Evolutionary conservation across 139 green algal genomes (phyloP).

Genomic region (Chlorokybus atmophyticus): DNA sequence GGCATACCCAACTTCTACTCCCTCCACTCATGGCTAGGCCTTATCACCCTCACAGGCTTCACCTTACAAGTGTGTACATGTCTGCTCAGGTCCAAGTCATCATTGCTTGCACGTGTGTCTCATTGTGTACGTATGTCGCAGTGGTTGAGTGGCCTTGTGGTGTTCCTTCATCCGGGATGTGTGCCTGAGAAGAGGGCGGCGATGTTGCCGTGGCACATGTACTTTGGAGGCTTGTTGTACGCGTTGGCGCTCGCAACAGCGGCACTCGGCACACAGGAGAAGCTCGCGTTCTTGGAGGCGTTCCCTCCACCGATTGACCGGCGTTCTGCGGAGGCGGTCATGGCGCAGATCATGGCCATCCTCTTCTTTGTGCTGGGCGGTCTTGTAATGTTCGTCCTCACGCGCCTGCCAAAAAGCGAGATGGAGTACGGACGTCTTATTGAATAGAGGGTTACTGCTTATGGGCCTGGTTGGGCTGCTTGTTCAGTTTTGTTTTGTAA

Average conservation of each 20-base stretch:
- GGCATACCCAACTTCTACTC: constrained; percentile 26
- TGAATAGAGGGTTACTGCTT: too few species aligned
- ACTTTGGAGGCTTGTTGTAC: constrained; percentile 21
- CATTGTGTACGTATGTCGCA: constrained; percentile 9
- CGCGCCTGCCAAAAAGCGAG: too few species aligned
- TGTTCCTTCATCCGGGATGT: constrained; percentile 18
- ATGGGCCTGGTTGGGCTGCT: too few species aligned
- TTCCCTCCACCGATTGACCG: too few species aligned
- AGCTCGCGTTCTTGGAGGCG: constrained; percentile 23
- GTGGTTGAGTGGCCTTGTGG: constrained; percentile 19
- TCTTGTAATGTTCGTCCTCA: too few species aligned
- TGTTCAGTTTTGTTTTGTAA: too few species aligned
- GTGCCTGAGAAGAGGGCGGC: background rate
- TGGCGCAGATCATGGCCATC: too few species aligned
- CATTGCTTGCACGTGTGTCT: background rate
- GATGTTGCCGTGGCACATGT: constrained; percentile 23
- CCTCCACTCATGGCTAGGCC: constrained; percentile 25
- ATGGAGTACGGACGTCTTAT: too few species aligned
- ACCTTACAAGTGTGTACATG: constrained; percentile 11
- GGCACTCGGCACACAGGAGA: constrained; percentile 16
- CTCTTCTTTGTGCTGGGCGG: too few species aligned
- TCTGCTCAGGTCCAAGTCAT: background rate
- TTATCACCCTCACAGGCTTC: constrained; percentile 18
- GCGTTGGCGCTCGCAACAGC: constrained; percentile 18
- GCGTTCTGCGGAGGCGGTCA: too few species aligned